These are phyloP conservation scores for Saprolegnia diclina DNA, from an alignment of 352 stramenopile genomes.

Conservation along the genomic window DNA sequence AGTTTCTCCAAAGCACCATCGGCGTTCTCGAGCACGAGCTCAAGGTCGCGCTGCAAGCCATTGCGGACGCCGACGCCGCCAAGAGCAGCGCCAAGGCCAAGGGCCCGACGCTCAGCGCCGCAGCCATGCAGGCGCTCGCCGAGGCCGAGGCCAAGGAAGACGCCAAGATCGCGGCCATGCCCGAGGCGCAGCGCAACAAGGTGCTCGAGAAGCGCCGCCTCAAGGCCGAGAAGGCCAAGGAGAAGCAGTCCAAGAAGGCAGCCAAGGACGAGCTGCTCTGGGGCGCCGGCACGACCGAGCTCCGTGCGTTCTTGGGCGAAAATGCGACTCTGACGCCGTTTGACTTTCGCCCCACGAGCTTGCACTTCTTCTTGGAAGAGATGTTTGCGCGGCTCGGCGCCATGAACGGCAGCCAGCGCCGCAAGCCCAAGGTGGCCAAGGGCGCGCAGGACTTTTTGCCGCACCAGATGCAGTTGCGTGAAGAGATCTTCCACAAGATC, in stretches of 20 bases:
- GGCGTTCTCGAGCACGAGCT: conserved; percentile 45
- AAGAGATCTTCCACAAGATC: conserved; percentile 97
- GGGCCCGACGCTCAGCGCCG: conserved; percentile 36
- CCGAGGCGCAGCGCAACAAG: conserved; percentile 55
- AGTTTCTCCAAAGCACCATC: conserved; percentile 45
- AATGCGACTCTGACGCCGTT: conserved; percentile 44
- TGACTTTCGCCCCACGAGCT: conserved; percentile 44
- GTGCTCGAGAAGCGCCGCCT: conserved; percentile 37
- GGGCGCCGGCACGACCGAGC: conserved; percentile 52
- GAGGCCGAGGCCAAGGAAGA: conserved; percentile 74
- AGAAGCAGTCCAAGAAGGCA: conserved; percentile 72
- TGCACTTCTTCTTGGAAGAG: conserved; percentile 53
- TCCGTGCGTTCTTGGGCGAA: conserved; percentile 45
- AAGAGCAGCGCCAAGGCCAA: conserved; percentile 60
- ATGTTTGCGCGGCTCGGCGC: conserved; percentile 44
- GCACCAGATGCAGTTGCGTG: conserved; percentile 94
- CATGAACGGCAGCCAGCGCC: conserved; percentile 61
- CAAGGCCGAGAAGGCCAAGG: conserved; percentile 74
- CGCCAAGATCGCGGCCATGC: conserved; percentile 72
- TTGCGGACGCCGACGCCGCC: conserved; percentile 44
- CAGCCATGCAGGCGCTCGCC: conserved; percentile 43
- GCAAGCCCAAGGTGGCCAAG: conserved; percentile 84
- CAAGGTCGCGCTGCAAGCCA: conserved; percentile 45
- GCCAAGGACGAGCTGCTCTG: conserved; percentile 62
- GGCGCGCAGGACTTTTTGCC: conserved; percentile 95